Evolutionary conservation across 2,329 filamentous ascomycete species (phyloP), one percentile per base, ranked within the genome.

Genomic region (Plenodomus lindquistii): DNA sequence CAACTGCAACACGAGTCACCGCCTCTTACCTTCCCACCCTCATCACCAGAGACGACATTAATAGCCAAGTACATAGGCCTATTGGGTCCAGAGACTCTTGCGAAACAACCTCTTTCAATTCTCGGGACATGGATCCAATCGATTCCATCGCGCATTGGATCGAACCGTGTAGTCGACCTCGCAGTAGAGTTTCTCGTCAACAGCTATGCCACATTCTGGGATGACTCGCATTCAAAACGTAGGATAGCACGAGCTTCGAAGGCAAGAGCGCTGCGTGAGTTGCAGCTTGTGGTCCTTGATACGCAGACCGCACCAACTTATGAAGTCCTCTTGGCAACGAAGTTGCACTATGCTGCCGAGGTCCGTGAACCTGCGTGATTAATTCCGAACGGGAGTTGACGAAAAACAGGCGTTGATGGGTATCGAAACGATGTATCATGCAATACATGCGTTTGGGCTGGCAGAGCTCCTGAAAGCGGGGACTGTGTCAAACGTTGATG

Each of bases 281-380:
- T 69, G 16, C 64, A 66, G 22, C 46, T 66, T 11, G 53, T 50
- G 6, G 51, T 66, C 0, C 46, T 53, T 3, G 39, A 54, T 7
- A 31, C 50, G 7, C 41, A 48, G 8, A 52, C 39, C 8, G 35
- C 41, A 1, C 47, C 55, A 11, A 66, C 52, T 0, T 67, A 69
- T 21, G 64, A 69, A 2, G 47, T 65, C 27, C 44, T 62, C 1
- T 17, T 69, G 10, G 62, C 63, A 4, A 67, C 63, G 2, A 69
- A 69, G 37, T 47, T 66, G 43, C 65, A 67, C 37, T 66, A 62
- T 27, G 59, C 59, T 19, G 63, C 65, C 15, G 65, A 69, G 46
- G 65, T 66, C 44, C 16, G 54, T 13, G 15, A 2, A 21, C 16
- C 2, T 17, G 1, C 1, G 15, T 31, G 9, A 18, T 15, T 9